Evolutionary conservation across 2,329 filamentous ascomycete species (phyloP), one percentile per base, ranked within the genome.

Genomic region (Fusarium staphyleae): DNA sequence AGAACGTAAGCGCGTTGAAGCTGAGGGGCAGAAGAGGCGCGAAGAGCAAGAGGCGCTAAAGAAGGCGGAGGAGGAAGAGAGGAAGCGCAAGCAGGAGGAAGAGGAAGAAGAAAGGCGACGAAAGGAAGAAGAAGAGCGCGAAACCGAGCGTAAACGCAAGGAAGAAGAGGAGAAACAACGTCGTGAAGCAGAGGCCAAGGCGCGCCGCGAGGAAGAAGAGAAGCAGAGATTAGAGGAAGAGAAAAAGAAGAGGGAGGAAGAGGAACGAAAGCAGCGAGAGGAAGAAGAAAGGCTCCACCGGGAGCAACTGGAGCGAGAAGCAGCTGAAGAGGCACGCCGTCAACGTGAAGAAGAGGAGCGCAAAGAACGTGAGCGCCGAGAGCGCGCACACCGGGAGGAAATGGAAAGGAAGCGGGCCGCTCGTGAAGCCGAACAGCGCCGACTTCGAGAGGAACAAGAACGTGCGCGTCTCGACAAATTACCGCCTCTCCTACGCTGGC

Each of bases 401-500:
- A 62, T 77, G 66, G 80, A 82, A 56, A 75, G 75, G 8, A 80
- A 80, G 62, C 77, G 75, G 34, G 77, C 76, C 34, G 79, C 79
- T 11, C 76, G 76, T 24, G 81, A 84, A 69, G 80, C 78, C 4
- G 82, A 84, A 57, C 72, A 77, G 49, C 77, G 76, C 48, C 77
- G 80, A 39, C 66, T 80, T 11, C 79, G 75, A 19, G 77, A 83
- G 58, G 81, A 87, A 63, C 75, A 83, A 66, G 82, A 86, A 62
- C 78, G 77, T 22, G 71, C 74, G 26, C 79, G 83, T 13, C 66
- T 87, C 22, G 77, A 80, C 32, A 86, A 81, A 60, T 69, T 88
- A 14, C 86, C 86, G 4, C 79, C 83, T 32, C 72, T 87, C 28
- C 70, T 88, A 36, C 81, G 80, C 40, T 88, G 85, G 85, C 78